Base-by-base conservation (phyloP, 768 basidiomycete species). In the Lactarius evosmus region DNA sequence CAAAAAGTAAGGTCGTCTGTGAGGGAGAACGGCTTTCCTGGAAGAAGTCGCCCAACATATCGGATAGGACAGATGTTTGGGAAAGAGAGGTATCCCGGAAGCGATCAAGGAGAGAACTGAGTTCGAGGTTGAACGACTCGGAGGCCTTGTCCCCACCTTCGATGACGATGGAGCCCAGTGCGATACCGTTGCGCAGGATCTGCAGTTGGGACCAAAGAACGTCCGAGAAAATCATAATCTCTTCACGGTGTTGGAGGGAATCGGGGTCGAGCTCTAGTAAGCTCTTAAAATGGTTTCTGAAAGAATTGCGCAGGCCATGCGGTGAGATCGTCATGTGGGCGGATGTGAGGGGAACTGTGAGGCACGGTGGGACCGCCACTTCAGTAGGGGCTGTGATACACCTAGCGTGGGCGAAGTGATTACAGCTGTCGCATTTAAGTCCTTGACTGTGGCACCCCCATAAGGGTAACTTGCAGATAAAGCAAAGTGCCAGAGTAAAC, bases 401-500 rank as follows among this genome's bases (percentile, higher is more conserved):
- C 17, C 74, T 61, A 6, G 75, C 62, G 74, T 92, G 91, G 16
- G 80, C 78, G 60, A 89, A 85, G 25, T 80, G 76, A 36, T 78
- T 78, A 74, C 92, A 95, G 2, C 76, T 74, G 29, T 72, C 71
- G 70, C 92, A 95, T 56, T 81, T 82, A 25, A 87, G 69, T 3
- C 83, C 88, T 72, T 93, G 91, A 38, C 74, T 74, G 16, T 78
- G 73, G 54, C 75, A 78, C 3, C 91, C 92, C 91, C 91, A 93
- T 12, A 93, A 78, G 2, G 92, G 92, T 49, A 79, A 73, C 22
- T 74, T 78, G 72, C 92, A 95, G 4, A 80, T 70, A 64, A 82
- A 79, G 71, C 92, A 95, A 9, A 88, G 78, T n/a, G 83, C 82
- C 8, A 93, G 73, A 29, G 85, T 88, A 75, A 93, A 93, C 49